Conservation (phyloP, 1,139 yeast genomes). For the Blastobotrys aristatus region DNA sequence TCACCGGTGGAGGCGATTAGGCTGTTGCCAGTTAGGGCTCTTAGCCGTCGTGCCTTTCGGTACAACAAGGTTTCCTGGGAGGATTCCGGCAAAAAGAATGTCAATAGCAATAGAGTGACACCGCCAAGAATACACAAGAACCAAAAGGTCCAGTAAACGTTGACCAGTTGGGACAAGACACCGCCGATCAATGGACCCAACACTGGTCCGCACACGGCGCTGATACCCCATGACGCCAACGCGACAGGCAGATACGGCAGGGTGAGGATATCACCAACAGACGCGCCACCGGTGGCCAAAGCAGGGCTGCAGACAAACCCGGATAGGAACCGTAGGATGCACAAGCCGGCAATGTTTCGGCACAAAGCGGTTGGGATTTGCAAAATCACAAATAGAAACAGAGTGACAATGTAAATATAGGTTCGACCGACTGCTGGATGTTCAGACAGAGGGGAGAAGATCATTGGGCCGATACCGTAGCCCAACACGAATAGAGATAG, state of each 20-base stretch:
- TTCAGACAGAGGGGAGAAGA: slow-evolving; percentile 52
- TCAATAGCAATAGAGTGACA: slow-evolving; percentile 35
- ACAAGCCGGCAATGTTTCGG: slow-evolving; percentile 40
- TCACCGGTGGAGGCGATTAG: slow-evolving; percentile 25
- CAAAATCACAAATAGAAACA: slow-evolving; percentile 51
- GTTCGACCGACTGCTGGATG: slow-evolving; percentile 42
- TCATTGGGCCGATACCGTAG: slow-evolving; percentile 51
- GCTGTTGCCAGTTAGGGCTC: slow-evolving; percentile 26
- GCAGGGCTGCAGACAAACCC: slow-evolving; percentile 83
- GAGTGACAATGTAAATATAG: slow-evolving; percentile 34
- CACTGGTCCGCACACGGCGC: slow-evolving; percentile 79
- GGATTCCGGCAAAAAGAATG: slow-evolving; percentile 38
- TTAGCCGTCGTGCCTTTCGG: slow-evolving; percentile 23
- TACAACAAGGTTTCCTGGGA: slow-evolving; percentile 22
- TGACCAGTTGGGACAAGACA: slow-evolving; percentile 60
- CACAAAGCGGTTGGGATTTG: slow-evolving; percentile 45
- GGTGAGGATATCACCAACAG: slow-evolving; percentile 68
- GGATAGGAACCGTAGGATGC: slow-evolving; percentile 68
- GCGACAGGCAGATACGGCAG: slow-evolving; percentile 39
- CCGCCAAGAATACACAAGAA: slow-evolving; percentile 70
- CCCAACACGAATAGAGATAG: slow-evolving; percentile 53
- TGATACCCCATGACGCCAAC: slow-evolving; percentile 65
- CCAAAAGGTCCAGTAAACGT: slow-evolving; percentile 73
- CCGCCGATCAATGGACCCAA: slow-evolving; percentile 81
- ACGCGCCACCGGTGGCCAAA: slow-evolving; percentile 79